Percentiles rank a stretch among this genome's conserved stretches.
Conservation (phyloP, 106 monocot species). For the Dactylorhiza incarnata region DNA sequence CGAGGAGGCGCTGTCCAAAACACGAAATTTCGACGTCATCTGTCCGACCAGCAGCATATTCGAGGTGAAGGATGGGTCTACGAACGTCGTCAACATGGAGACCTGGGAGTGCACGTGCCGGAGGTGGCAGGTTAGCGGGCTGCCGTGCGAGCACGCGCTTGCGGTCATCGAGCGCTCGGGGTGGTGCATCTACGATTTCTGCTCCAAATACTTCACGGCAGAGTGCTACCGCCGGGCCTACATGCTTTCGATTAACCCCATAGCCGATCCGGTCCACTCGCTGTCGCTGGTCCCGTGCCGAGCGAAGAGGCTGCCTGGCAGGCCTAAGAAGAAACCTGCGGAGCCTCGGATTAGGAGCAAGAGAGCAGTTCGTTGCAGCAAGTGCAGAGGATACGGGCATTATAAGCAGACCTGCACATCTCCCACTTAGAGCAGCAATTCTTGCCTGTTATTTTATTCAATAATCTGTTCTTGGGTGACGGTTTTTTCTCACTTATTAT, state of each 20-base stretch:
- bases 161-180: conserved; percentile 52
- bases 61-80: conserved; percentile 46
- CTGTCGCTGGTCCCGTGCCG: conserved; percentile 29
- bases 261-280: conserved; percentile 38
- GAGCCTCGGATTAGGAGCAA: conserved; percentile 64
- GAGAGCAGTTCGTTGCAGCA: conserved; percentile 68
- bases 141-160: conserved; percentile 83
- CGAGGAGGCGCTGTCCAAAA: conserved; percentile 42
- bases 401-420: conserved; percentile 83
- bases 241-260: conserved; percentile 74
- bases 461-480: neutral
- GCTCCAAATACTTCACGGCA: conserved; percentile 67
- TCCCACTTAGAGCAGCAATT: neutral
- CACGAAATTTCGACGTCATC: conserved; percentile 39
- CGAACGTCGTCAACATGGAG: conserved; percentile 55
- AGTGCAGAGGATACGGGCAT: conserved; percentile 80
- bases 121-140: conserved; percentile 72
- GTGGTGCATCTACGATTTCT: conserved; percentile 50
- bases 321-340: conserved; percentile 75
- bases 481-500: too few relatives aligned
- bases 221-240: conserved; percentile 66
- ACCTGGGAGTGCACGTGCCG: conserved; percentile 86
- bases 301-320: conserved; percentile 50
- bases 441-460: neutral
- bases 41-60: conserved; percentile 47